These are phyloP conservation scores for Emericellopsis atlantica DNA, from an alignment of 2,329 filamentous ascomycete species.

Conservation along the genomic window DNA sequence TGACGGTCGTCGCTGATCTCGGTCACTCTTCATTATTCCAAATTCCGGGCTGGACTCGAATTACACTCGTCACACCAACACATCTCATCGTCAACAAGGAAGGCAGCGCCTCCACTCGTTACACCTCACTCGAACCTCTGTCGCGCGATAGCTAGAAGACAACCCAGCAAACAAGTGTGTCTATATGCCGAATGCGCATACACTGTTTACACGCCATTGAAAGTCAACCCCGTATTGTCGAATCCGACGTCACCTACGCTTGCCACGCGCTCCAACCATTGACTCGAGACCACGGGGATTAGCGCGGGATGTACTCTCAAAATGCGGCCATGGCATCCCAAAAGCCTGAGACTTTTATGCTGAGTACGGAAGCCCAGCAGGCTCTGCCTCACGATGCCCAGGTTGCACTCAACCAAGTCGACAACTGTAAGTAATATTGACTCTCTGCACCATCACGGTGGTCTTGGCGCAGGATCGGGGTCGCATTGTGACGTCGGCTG, in stretches of 20 bases:
- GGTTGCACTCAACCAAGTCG: slow-evolving; percentile 94
- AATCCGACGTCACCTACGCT: not conserved
- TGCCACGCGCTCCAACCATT: not conserved
- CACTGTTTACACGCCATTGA: too few relatives aligned
- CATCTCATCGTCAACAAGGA: slow-evolving; percentile 6
- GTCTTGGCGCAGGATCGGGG: not conserved
- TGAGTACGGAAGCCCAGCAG: slow-evolving; percentile 94
- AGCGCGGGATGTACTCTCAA: slow-evolving; percentile 59
- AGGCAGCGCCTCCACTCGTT: slow-evolving; percentile 20
- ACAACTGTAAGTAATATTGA: slow-evolving; percentile 60
- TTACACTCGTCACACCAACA: slow-evolving; percentile 14
- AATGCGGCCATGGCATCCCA: slow-evolving; percentile 83
- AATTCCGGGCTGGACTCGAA: slow-evolving; percentile 36
- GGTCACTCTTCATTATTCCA: not conserved
- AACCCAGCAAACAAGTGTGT: not conserved
- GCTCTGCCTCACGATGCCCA: slow-evolving; percentile 92
- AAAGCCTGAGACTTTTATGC: slow-evolving; percentile 97
- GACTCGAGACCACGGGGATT: not conserved
- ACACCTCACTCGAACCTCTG: not conserved
- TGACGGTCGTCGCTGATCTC: slow-evolving; percentile 20
- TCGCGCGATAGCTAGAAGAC: not conserved
- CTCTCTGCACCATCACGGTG: not conserved
- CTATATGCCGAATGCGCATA: not conserved
- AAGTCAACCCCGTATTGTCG: too few relatives aligned
- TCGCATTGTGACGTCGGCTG: slow-evolving; percentile 1